Evolutionary conservation across 495 filamentous ascomycete species (phyloP).

Genomic region (Tuber calosporum): DNA sequence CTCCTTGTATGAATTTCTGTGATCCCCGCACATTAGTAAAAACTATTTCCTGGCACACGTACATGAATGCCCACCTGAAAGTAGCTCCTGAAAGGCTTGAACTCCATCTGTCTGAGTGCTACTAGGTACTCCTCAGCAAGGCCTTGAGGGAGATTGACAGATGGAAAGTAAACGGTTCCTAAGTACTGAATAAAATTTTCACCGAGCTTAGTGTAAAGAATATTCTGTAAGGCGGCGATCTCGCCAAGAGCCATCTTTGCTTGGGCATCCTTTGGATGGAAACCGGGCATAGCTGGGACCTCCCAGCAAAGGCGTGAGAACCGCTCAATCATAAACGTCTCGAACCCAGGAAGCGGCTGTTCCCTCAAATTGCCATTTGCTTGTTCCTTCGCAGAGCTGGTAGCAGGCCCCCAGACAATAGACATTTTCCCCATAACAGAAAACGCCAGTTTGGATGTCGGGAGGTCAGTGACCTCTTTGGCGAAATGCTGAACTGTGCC

Average conservation of each 20-base stretch:
- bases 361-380: constrained; percentile 41
- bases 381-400: constrained; percentile 56
- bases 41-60: not conserved
- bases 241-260: constrained; percentile 76
- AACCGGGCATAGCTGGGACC: constrained; percentile 63
- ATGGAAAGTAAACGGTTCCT: constrained; percentile 37
- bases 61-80: constrained; percentile 20
- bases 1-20: not conserved
- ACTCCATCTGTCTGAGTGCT: constrained; percentile 20
- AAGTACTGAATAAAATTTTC: constrained; percentile 41
- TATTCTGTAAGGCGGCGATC: constrained; percentile 73
- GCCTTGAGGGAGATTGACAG: constrained; percentile 25
- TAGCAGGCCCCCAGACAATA: constrained; percentile 72
- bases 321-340: constrained; percentile 75
- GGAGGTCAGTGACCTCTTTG: constrained; percentile 64
- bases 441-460: constrained; percentile 78
- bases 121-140: constrained; percentile 31
- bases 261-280: constrained; percentile 78
- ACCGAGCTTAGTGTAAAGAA: constrained; percentile 79
- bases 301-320: constrained; percentile 86
- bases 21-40: not conserved
- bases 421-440: constrained; percentile 70
- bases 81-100: constrained; percentile 28
- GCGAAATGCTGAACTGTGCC: constrained; percentile 75
- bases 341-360: constrained; percentile 75